phyloP scores from a whole-genome alignment of 2,329 filamentous ascomycete species.

The Immersiporthe knoxdaviesiana region DNA sequence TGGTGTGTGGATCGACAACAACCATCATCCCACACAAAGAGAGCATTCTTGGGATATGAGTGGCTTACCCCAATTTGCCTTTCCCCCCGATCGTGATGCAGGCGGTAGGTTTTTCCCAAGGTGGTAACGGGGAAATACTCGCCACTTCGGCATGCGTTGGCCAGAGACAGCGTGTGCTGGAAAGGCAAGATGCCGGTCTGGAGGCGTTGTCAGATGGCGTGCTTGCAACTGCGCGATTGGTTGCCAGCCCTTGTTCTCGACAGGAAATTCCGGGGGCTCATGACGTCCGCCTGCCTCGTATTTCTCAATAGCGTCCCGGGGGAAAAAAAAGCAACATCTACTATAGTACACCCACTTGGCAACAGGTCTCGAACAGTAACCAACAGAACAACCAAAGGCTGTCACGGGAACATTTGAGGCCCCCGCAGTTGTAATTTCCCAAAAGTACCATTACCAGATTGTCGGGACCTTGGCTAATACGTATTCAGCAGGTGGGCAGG shows the following conservation, averaged over 20 bases:
- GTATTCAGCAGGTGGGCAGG: conserved; percentile 10
- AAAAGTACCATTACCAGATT: conserved; percentile 21
- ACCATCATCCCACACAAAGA: no score
- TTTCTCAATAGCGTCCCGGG: not conserved
- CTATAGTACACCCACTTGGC: not conserved
- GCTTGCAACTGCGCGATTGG: not conserved
- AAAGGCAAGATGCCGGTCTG: not conserved
- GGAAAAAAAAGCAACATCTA: not conserved
- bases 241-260: not conserved
- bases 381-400: not conserved
- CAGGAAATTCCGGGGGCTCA: not conserved
- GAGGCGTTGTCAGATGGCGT: not conserved
- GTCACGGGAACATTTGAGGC: conserved; percentile 11
- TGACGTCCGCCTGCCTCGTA: not conserved
- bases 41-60: not conserved
- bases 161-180: not conserved
- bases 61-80: not conserved
- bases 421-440: conserved; percentile 25
- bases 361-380: not conserved
- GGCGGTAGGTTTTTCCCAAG: not conserved
- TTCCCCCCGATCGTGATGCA: no score
- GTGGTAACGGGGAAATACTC: not conserved
- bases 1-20: not conserved
- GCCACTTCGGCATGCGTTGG: not conserved
- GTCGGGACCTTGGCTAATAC: conserved; percentile 24